Base-by-base conservation (phyloP, 177 flowering plant genomes). In the Vitis hybrid region DNA sequence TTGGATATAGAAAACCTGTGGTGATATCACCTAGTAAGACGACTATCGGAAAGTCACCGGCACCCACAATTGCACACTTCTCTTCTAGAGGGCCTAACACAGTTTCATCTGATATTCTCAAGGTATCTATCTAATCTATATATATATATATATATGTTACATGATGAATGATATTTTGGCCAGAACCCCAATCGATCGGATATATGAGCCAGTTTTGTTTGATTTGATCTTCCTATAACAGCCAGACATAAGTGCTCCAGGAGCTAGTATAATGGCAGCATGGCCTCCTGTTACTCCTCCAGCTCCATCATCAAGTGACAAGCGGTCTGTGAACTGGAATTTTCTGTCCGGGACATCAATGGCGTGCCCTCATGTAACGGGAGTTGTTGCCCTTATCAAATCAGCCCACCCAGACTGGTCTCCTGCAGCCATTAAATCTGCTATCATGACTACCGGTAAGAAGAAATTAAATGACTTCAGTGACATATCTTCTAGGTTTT, bases 81-180 rank as follows among this genome's bases (percentile, higher is more conserved):
- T 89, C 96, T 62, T 89, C 93, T 8, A 89, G 91, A 77, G 96
- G 96, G 2, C 96, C 96, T 60, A 90, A 81, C 72, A 80, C 96
- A 10, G 52, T 84, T 29, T 66, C 87, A 11, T 88, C 89, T 8
- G 86, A 89, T 74, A 75, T 90, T 75, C 91, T 90, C 53, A 90
- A 90, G 96, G 96, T 88, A 77, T 22, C 1, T 50, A 14, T 9
- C 14, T 53, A 18, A 13, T 49, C 19, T 6, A 39, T n/a, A 50
- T 14, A 10, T 11, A 62, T 8, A 62, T 8, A 13, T 8, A 15
- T 22, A 26, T 26, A 10, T 2, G 10, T 51, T 26, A 10, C n/a
- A 11, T 60, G 49, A 3, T 10, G 48, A 60, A 26, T 20, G 6
- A 3, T 45, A 26, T 19, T 2, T 6, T 53, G 29, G 29, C 29